Evolutionary conservation across 2,329 filamentous ascomycete genomes (phyloP), one percentile per base, ranked within the genome.

Genomic region (Pestalotiopsis sp.): DNA sequence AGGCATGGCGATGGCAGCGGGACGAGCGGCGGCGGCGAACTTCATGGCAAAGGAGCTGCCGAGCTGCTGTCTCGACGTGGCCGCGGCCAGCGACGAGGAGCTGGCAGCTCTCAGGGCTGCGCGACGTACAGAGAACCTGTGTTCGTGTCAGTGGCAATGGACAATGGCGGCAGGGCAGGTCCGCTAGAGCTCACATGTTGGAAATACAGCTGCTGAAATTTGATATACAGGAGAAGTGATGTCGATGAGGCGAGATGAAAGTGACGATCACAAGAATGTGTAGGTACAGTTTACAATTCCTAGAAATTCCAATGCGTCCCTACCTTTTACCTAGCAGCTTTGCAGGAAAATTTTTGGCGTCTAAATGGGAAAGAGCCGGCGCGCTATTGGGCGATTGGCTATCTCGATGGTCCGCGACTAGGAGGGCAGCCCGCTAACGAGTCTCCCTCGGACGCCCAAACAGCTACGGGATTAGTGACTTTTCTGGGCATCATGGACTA

Each of bases 111-210:
- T 71, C 49, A 76, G 71, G 68, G 75, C 77, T 64, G 75, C 76
- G 69, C 77, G 77, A 65, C 77, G 76, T 72, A 78, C 68, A 27
- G 74, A 76, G 73, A 78, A 74, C 77, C 77, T 79, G 66, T 17
- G 27, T 12, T n/a, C 59, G 38, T 14, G 57, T 59, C 20, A 59
- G 27, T 59, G 7, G 13, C 14, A 20, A 36, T 27, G 7, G 12
- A 13, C 23, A 12, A 23, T 59, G 25, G 12, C 23, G 14, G 23
- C 13, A 17, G 5, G 14, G 57, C 14, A 17, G 45, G 45, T 59
- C 13, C 23, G 27, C 23, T 27, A 36, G 7, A 61, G 17, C 59
- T 61, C 38, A 61, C 59, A 61, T 61, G 4, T 38, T 61, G 59
- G 45, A 61, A 27, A 25, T 25, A 59, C 13, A 36, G 20, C 11